Evolutionary conservation across 352 stramenopile species (phyloP).

Genomic region (Pythium monospermum): DNA sequence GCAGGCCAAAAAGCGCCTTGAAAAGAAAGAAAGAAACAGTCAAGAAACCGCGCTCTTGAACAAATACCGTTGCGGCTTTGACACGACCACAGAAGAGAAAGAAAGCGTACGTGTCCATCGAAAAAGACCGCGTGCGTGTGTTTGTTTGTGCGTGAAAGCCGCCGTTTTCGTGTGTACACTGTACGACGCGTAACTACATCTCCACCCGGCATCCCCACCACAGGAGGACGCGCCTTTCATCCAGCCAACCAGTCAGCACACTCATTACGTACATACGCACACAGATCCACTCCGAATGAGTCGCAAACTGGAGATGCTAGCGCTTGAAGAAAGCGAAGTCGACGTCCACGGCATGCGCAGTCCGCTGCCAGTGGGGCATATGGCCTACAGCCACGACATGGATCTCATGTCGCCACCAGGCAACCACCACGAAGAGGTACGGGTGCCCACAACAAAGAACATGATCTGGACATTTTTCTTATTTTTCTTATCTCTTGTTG

Average conservation of each 20-base stretch:
- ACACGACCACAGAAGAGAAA: not conserved
- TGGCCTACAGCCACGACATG: constrained; percentile 22
- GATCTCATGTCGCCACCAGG: constrained; percentile 24
- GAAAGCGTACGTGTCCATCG: too few species aligned
- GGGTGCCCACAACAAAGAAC: not conserved
- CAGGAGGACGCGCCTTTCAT: too few species aligned
- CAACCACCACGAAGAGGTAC: constrained; percentile 10
- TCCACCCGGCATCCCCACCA: too few species aligned
- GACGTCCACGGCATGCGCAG: constrained; percentile 29
- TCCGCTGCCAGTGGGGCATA: constrained; percentile 21
- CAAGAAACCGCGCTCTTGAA: constrained; percentile 17
- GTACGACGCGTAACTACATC: too few species aligned
- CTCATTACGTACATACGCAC: too few species aligned
- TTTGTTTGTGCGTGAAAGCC: too few species aligned
- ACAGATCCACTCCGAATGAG: too few species aligned
- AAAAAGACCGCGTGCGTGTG: too few species aligned
- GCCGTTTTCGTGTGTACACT: too few species aligned
- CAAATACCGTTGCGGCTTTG: not conserved
- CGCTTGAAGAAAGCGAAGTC: constrained; percentile 32
- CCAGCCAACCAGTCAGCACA: too few species aligned
- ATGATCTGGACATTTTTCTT: not conserved
- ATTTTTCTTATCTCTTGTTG: constrained; percentile 2
- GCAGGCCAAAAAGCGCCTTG: too few species aligned
- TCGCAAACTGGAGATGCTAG: constrained; percentile 65
- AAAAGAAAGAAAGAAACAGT: too few species aligned